These are phyloP conservation scores for Cryptococcus deneoformans DNA, from an alignment of 1,284 basidiomycete species.

Conservation along the genomic window DNA sequence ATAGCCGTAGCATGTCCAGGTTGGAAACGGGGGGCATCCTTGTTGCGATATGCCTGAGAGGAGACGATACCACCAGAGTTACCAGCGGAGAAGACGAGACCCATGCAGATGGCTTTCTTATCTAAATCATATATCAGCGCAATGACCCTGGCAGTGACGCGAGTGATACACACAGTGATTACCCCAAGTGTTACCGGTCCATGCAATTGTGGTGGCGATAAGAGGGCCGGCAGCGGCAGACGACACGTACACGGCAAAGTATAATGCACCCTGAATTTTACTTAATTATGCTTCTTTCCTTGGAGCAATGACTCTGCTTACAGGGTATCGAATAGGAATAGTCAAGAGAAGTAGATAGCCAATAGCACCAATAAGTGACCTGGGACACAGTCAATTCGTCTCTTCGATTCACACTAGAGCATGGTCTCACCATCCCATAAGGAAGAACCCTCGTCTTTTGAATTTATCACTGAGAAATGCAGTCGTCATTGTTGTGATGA, in stretches of 20 bases:
- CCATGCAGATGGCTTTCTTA: slow-evolving; percentile 51
- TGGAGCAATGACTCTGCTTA: not conserved
- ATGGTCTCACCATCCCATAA: slow-evolving; percentile 50
- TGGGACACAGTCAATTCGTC: slow-evolving; percentile 29
- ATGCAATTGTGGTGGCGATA: slow-evolving; percentile 52
- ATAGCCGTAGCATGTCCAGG: slow-evolving; percentile 48
- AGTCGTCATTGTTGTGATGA: slow-evolving; percentile 50
- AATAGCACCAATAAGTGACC: slow-evolving; percentile 41
- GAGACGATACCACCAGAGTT: slow-evolving; percentile 53
- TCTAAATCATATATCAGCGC: slow-evolving; percentile 18
- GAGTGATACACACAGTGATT: slow-evolving; percentile 36
- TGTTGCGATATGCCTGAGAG: slow-evolving; percentile 48
- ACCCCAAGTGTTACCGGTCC: slow-evolving; percentile 50
- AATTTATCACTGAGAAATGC: slow-evolving; percentile 49
- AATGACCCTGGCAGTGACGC: not conserved
- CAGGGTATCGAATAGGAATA: slow-evolving; percentile 27
- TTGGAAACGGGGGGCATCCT: slow-evolving; percentile 35
- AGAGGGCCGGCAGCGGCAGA: slow-evolving; percentile 48
- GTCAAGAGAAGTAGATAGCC: slow-evolving; percentile 51
- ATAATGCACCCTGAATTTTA: slow-evolving; percentile 40
- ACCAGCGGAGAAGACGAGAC: slow-evolving; percentile 52
- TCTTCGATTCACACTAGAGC: slow-evolving; percentile 28
- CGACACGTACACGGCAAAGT: slow-evolving; percentile 52
- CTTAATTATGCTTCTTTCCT: not conserved
- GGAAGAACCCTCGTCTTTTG: slow-evolving; percentile 46